phyloP scores from a whole-genome alignment of 139 green algal genomes.

The Coccomyxa sp. region DNA sequence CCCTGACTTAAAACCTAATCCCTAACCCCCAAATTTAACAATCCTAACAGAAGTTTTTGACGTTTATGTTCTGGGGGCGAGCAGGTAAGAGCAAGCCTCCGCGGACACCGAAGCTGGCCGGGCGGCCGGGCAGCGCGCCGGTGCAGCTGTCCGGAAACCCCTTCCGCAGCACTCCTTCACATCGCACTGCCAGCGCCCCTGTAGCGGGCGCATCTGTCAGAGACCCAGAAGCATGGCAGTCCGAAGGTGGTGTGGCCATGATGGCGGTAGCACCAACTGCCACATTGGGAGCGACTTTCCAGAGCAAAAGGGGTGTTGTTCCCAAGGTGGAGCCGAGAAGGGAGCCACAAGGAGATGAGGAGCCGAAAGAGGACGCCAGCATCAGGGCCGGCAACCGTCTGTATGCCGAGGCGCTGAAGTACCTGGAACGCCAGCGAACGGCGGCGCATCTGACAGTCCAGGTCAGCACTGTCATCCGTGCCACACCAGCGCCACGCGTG shows the following conservation, averaged over 20 bases:
- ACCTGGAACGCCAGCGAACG: slow-evolving; percentile 2
- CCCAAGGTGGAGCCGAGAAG: not conserved
- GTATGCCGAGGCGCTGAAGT: slow-evolving; percentile 11
- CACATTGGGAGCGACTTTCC: not conserved
- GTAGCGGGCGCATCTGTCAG: too few relatives aligned
- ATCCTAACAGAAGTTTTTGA: too few relatives aligned
- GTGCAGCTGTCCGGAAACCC: too few relatives aligned
- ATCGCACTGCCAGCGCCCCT: too few relatives aligned
- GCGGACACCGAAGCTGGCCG: too few relatives aligned
- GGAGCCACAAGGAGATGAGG: not conserved
- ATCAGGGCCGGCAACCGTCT: slow-evolving; percentile 4
- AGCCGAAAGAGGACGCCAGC: not conserved
- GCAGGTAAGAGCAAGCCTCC: too few relatives aligned
- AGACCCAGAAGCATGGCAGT: not conserved
- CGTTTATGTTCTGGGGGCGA: too few relatives aligned
- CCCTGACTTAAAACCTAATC: too few relatives aligned
- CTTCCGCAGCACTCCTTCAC: too few relatives aligned
- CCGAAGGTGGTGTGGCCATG: not conserved
- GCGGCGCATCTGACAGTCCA: not conserved
- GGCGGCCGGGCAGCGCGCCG: too few relatives aligned
- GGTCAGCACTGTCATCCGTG: too few relatives aligned
- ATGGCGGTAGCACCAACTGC: not conserved
- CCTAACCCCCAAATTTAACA: too few relatives aligned
- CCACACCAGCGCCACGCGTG: not conserved
- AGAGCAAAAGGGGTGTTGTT: not conserved